Conservation (phyloP, 495 filamentous ascomycete genomes). For the Hypoxylon rickii region DNA sequence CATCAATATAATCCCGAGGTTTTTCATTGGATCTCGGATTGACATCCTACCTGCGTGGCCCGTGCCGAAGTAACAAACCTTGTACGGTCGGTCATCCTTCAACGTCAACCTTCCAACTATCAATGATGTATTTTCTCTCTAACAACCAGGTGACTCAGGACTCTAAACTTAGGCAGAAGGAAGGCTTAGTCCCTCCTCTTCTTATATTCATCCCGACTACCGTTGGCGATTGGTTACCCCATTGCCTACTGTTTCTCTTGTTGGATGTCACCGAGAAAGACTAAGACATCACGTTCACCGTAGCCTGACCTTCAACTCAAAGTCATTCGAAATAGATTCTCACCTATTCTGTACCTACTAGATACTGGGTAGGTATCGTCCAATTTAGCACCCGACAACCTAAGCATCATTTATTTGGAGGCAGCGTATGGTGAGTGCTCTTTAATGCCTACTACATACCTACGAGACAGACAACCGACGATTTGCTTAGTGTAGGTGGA, state of each 20-base stretch:
- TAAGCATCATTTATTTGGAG: neutral
- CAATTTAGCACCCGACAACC: neutral
- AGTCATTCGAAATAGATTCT: no score
- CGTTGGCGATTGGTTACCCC: neutral
- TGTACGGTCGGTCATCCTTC: slow-evolving; percentile 26
- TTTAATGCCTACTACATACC: no score
- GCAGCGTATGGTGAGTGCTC: neutral
- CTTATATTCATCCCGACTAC: no score
- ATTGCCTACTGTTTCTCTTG: neutral
- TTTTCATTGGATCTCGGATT: slow-evolving; percentile 31
- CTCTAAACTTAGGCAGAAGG: neutral
- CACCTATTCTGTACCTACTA: no score
- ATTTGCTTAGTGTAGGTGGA: neutral
- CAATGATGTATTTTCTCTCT: no score
- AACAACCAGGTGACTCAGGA: slow-evolving; percentile 15
- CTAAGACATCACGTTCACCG: neutral
- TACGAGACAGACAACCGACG: neutral
- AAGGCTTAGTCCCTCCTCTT: slow-evolving; percentile 6
- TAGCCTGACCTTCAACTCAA: no score
- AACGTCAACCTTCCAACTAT: slow-evolving; percentile 27
- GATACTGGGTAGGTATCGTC: neutral
- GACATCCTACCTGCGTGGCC: slow-evolving; percentile 17
- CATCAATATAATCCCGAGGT: slow-evolving; percentile 20
- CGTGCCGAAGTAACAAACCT: slow-evolving; percentile 29
- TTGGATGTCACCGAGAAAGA: neutral